Percentiles rank a stretch among this genome's conserved stretches.
phyloP scores from a whole-genome alignment of 495 filamentous ascomycete species.

The Cercophora sp. region DNA sequence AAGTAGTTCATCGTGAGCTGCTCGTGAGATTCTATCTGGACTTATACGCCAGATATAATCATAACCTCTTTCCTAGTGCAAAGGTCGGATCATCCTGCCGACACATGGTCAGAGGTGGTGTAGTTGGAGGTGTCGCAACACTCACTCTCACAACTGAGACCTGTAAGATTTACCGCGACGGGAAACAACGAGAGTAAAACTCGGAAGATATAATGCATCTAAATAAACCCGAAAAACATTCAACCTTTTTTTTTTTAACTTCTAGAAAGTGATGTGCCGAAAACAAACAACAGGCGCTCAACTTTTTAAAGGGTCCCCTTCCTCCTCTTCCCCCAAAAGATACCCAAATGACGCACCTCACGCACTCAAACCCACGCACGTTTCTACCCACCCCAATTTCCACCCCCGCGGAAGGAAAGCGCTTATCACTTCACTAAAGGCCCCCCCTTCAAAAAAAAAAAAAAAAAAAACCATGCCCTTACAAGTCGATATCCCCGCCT shows the following conservation, averaged over 20 bases:
- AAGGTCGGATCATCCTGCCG: too few species aligned
- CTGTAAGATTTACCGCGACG: too few species aligned
- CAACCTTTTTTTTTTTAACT: too few species aligned
- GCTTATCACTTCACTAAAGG: too few species aligned
- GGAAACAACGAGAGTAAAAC: too few species aligned
- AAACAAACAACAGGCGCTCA: neutral
- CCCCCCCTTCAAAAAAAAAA: slow-evolving; percentile 7
- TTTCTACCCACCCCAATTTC: too few species aligned
- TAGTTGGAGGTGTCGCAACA: too few species aligned
- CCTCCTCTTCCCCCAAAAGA: neutral
- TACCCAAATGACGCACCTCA: neutral
- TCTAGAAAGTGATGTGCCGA: neutral
- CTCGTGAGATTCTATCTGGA: neutral
- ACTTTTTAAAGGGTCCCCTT: neutral
- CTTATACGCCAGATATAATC: neutral
- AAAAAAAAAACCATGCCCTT: slow-evolving; percentile 33
- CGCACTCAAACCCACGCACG: neutral
- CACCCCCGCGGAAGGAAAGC: too few species aligned
- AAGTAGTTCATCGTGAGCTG: slow-evolving; percentile 4
- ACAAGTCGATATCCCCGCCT: slow-evolving; percentile 63
- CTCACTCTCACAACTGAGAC: too few species aligned
- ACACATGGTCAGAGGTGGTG: too few species aligned
- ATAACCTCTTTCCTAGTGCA: neutral
- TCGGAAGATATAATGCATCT: too few species aligned
- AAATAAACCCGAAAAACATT: too few species aligned